Evolutionary conservation across 106 monocot species (phyloP), one percentile per base, ranked within the genome.

Genomic region (Acorus calamus): DNA sequence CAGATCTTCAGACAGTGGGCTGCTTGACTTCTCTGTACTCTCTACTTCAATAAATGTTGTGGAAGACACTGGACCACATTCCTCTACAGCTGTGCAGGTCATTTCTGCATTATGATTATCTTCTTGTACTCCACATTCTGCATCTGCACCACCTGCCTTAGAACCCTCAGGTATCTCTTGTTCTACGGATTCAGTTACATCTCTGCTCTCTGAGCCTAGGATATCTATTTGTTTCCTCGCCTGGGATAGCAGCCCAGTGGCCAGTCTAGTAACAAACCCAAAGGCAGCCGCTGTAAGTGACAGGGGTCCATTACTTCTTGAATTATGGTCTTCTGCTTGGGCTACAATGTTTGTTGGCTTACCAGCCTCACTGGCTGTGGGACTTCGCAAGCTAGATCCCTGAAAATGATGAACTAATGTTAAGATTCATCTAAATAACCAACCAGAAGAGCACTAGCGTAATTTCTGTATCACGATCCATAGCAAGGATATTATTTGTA

Each of bases 191-290:
- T 69, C 70, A 53, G 66, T 52, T 52, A 51, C 7, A 49, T 46
- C 51, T 11, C 56, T 50, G 12, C 69, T 53, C 49, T 72, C 64
- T 49, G 68, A 71, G 44, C 10, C 63, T 3, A 53, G 59, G 5
- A 5, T 46, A 66, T 71, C 74, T 49, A 13, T 50, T 66, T 79
- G 62, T 57, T 72, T 85, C 61, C 45, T 74, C 48, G 75, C 77
- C 10, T 70, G 76, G 53, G 69, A 73, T 78, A 89, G 83, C 11
- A 89, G 71, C 56, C 80, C 89, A 41, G 84, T 74, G 10, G 85
- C 79, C n/a, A 89, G 63, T 60, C 72, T 89, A 55, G 79, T 77
- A 55, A 89, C 73, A 73, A 74, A 80, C 60, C 66, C 74, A 56
- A 89, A 50, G 47, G 89, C 82, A 46, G 85, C 76, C 53, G 77